These are phyloP conservation scores for Xylariales sp. DNA, from an alignment of 2,329 filamentous ascomycete genomes.

Conservation along the genomic window DNA sequence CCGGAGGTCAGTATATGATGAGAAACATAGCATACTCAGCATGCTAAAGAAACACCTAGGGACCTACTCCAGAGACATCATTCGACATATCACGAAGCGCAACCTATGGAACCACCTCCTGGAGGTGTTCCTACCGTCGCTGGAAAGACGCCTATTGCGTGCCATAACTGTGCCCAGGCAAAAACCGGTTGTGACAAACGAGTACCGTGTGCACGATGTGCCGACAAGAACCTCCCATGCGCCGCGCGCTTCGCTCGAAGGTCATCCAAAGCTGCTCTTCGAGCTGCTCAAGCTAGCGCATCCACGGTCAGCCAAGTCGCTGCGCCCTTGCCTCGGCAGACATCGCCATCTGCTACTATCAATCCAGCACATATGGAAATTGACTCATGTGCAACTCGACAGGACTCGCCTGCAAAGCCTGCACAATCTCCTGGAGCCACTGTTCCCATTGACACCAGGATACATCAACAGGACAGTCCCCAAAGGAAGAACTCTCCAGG, in stretches of 20 bases:
- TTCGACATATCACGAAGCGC: constrained; percentile 45
- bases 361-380: constrained; percentile 34
- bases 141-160: constrained; percentile 40
- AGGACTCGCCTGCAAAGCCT: constrained; percentile 20
- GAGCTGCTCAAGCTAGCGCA: constrained; percentile 25
- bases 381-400: constrained; percentile 22
- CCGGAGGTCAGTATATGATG: constrained; percentile 24
- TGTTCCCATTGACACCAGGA: constrained; percentile 27
- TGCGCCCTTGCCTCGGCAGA: constrained; percentile 14
- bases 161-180: constrained; percentile 43
- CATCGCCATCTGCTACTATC: constrained; percentile 19
- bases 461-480: constrained; percentile 22
- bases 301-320: constrained; percentile 23
- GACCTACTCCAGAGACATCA: constrained; percentile 48
- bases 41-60: too few relatives aligned
- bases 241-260: constrained; percentile 45
- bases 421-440: constrained; percentile 24
- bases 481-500: constrained; percentile 26
- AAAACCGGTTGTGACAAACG: constrained; percentile 49
- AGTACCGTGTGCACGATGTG: constrained; percentile 43
- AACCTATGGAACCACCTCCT: constrained; percentile 39
- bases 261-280: constrained; percentile 42
- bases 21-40: not conserved
- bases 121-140: constrained; percentile 38
- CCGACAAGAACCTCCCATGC: constrained; percentile 43